Base-by-base conservation (phyloP, 1,284 basidiomycete species). In the Omphalotus olearius region DNA sequence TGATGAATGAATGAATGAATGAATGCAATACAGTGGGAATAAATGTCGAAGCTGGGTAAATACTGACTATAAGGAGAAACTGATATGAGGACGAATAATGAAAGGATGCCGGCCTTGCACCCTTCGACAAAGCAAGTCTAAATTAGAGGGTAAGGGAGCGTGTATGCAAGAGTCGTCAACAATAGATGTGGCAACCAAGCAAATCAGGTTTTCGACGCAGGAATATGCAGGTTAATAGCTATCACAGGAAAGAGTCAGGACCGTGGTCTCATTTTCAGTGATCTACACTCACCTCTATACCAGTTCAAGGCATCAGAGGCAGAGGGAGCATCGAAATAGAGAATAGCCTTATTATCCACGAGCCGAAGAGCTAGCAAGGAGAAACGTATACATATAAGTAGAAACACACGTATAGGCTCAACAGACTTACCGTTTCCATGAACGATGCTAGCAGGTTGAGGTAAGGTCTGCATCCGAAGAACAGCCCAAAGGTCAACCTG, bases 401-500 rank as follows among this genome's bases (percentile, higher is more conserved):
- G 35, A 46, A 53, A 18, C 17, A 16, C 50, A 39, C 59, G 46
- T 20, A 30, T 51, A 25, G 11, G n/a, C 26, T 7, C 13, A 16
- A 26, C 47, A 14, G 18, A 62, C 82, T 63, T 59, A 91, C 88
- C 82, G 65, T 88, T 93, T 45, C 88, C 88, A 63, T 91, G 84
- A 26, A 92, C 87, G 51, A 95, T 90, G 59, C 88, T 92, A n/a
- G 91, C 92, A 5, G 90, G 92, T 64, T 91, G 91, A 28, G 86
- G 85, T 53, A 91, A 68, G 0, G 89, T 94, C 66, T 91, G 91
- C 90, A 98, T 92, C 45, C 94, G 78, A 54, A 97, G 71, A 39
- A 97, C 94, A 38, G 91, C 92, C 87, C 92, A 97, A 17, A 97
- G 75, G 64, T 97, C 93, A 33, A 97, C 91, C 17, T 65, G 69